Evolutionary conservation across 106 monocot species (phyloP).

Genomic region (Phalaenopsis aphrodite): DNA sequence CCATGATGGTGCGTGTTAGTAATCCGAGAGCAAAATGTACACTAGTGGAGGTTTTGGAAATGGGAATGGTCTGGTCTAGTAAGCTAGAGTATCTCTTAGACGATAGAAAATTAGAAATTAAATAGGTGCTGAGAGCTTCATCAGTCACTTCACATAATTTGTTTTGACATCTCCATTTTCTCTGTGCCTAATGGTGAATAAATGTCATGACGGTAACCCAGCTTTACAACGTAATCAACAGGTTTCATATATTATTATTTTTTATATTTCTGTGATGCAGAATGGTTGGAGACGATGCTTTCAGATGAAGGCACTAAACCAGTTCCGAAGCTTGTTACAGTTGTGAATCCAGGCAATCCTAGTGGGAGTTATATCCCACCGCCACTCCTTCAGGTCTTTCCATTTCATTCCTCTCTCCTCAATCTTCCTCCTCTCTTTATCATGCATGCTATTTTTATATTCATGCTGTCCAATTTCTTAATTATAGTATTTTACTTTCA

Average conservation of each 20-base stretch:
- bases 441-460: neutral
- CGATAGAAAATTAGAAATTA: neutral
- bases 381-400: constrained; percentile 57
- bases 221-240: neutral
- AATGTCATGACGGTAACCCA: neutral
- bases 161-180: neutral
- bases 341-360: constrained; percentile 98
- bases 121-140: neutral
- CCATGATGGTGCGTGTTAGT: neutral
- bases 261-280: constrained; percentile 34
- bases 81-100: neutral
- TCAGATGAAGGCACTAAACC: constrained; percentile 36
- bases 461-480: neutral
- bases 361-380: constrained; percentile 69
- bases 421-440: neutral
- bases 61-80: neutral
- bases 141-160: neutral
- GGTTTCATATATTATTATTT: neutral
- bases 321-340: constrained; percentile 88
- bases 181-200: neutral
- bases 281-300: constrained; percentile 75
- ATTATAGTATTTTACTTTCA: constrained; percentile 21
- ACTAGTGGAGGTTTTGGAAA: neutral
- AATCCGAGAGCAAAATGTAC: neutral
- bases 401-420: constrained; percentile 3